phyloP scores from a whole-genome alignment of 176 grass and related monocot species.

The Aegilops umbellulata region DNA sequence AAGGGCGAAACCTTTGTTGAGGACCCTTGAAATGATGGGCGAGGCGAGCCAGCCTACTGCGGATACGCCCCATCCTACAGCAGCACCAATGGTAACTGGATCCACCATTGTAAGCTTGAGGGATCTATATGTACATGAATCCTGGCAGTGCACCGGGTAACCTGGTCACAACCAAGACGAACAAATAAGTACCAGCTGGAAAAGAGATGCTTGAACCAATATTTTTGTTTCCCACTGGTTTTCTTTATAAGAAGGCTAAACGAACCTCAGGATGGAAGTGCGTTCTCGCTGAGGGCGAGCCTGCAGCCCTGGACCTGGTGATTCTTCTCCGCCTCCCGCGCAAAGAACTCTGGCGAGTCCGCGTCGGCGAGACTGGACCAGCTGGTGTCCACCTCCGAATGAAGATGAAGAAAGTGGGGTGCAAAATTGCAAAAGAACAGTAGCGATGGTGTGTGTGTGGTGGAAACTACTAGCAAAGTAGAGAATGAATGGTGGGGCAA shows the following conservation, averaged over 20 bases:
- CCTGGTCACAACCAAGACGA: neutral
- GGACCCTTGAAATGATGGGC: conserved; percentile 2
- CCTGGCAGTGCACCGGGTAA: neutral
- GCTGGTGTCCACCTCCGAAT: too few species aligned
- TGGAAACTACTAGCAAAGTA: too few species aligned
- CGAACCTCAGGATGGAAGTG: neutral
- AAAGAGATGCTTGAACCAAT: neutral
- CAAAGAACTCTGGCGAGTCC: too few species aligned
- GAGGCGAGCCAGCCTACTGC: neutral
- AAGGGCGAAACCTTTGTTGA: neutral
- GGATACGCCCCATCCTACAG: neutral
- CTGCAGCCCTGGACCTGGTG: too few species aligned
- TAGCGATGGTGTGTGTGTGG: too few species aligned
- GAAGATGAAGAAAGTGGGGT: too few species aligned
- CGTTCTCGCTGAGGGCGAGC: too few species aligned
- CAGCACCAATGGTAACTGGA: neutral
- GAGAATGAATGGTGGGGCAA: too few species aligned
- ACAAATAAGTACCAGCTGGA: neutral
- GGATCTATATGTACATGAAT: neutral
- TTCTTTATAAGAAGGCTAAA: neutral
- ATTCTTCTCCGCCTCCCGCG: too few species aligned
- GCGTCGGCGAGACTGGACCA: too few species aligned
- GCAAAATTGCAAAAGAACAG: too few species aligned
- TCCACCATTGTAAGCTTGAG: neutral
- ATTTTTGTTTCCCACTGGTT: neutral